These are phyloP conservation scores for Trichosporon coremiiforme DNA, from an alignment of 1,284 basidiomycete species.

Conservation along the genomic window DNA sequence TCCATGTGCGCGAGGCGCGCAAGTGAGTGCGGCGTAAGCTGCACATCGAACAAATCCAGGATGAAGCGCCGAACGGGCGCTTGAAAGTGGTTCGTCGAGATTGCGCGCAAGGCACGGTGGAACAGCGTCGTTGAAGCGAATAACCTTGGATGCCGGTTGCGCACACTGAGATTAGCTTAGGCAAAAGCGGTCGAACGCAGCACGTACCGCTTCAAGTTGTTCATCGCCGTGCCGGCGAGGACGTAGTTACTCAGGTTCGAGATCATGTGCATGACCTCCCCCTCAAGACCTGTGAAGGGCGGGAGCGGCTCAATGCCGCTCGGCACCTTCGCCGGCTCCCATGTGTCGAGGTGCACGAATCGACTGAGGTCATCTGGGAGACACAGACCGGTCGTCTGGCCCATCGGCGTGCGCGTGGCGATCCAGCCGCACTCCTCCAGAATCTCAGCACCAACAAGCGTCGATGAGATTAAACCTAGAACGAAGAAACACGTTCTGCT, in stretches of 20 bases:
- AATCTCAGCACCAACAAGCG: constrained; percentile 73
- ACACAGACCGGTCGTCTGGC: constrained; percentile 83
- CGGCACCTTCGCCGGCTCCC: constrained; percentile 60
- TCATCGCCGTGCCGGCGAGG: constrained; percentile 87
- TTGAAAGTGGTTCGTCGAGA: constrained; percentile 84
- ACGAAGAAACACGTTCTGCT: constrained; percentile 93
- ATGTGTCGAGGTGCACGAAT: constrained; percentile 80
- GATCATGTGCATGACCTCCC: constrained; percentile 85
- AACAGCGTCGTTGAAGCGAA: constrained; percentile 78
- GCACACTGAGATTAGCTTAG: constrained; percentile 63
- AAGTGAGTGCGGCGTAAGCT: constrained; percentile 58
- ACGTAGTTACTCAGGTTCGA: constrained; percentile 95
- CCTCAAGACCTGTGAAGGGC: constrained; percentile 70
- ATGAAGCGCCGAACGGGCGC: constrained; percentile 88
- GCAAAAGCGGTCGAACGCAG: background rate
- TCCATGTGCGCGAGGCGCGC: constrained; percentile 42
- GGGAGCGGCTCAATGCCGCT: constrained; percentile 61
- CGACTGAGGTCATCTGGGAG: constrained; percentile 78
- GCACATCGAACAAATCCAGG: constrained; percentile 85
- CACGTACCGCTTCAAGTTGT: constrained; percentile 74
- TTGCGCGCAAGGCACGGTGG: constrained; percentile 78
- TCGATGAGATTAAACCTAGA: constrained; percentile 77
- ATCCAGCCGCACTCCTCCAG: constrained; percentile 92
- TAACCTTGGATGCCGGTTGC: constrained; percentile 65
- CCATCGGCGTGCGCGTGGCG: constrained; percentile 82